These are phyloP conservation scores for Pilobolus umbonatus DNA, from an alignment of 192 early-diverging fungal genomes.

Conservation along the genomic window DNA sequence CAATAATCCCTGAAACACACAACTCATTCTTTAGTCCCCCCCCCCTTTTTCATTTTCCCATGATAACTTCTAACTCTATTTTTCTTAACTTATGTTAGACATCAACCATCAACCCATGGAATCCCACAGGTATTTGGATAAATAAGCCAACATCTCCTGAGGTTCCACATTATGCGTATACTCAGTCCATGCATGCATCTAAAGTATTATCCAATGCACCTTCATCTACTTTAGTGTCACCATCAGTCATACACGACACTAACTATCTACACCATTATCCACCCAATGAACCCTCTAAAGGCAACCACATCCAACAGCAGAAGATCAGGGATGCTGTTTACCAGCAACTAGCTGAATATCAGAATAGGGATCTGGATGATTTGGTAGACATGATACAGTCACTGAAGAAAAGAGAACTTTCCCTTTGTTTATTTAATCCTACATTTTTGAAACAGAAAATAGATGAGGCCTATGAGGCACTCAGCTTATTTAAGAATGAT, in stretches of 20 bases:
- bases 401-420: conserved; percentile 21
- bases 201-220: too few relatives aligned
- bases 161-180: not conserved
- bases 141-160: conserved; percentile 1
- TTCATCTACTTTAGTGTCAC: conserved; percentile 6
- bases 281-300: conserved; percentile 4
- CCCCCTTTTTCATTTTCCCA: too few relatives aligned
- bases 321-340: conserved; percentile 25
- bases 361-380: conserved; percentile 20
- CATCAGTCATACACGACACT: not conserved
- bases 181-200: not conserved
- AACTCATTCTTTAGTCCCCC: too few relatives aligned
- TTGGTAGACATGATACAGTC: conserved; percentile 32
- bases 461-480: conserved; percentile 22
- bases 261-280: conserved; percentile 3
- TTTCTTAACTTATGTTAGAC: too few relatives aligned
- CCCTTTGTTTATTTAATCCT: conserved; percentile 32
- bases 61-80: too few relatives aligned
- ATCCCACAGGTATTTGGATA: conserved; percentile 6
- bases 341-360: not conserved
- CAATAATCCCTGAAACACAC: too few relatives aligned
- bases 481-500: conserved; percentile 13
- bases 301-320: conserved; percentile 5
- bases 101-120: conserved; percentile 10
- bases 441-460: conserved; percentile 25